Percentiles rank a stretch among this genome's conserved stretches.
phyloP scores from a whole-genome alignment of 768 basidiomycete genomes.

The Dacryopinax primogenitus region DNA sequence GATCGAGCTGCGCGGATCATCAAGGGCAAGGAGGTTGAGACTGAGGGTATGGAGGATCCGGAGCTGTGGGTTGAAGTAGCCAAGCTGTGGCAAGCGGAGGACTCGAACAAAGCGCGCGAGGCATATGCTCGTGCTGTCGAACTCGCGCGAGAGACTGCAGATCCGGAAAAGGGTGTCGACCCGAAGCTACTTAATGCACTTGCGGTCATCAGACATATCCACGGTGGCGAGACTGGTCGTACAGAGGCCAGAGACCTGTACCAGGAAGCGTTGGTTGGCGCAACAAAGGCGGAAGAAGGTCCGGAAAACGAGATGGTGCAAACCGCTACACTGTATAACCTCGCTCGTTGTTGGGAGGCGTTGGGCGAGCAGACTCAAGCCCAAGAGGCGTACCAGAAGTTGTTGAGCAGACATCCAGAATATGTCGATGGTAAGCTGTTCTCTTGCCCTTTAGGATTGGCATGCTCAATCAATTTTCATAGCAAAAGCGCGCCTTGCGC shows the following conservation, averaged over 20 bases:
- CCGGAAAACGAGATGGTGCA: slow-evolving; percentile 53
- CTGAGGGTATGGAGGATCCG: slow-evolving; percentile 36
- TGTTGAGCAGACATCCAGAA: slow-evolving; percentile 83
- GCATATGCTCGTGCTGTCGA: slow-evolving; percentile 63
- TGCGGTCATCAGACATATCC: slow-evolving; percentile 59
- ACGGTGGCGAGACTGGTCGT: slow-evolving; percentile 34
- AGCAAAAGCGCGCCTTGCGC: slow-evolving; percentile 90
- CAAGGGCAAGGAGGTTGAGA: slow-evolving; percentile 25
- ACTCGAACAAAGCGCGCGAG: slow-evolving; percentile 53
- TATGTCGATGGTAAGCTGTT: slow-evolving; percentile 74
- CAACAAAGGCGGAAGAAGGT: slow-evolving; percentile 32
- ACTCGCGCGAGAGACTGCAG: slow-evolving; percentile 40
- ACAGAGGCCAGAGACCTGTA: slow-evolving; percentile 50
- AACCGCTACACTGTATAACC: slow-evolving; percentile 79
- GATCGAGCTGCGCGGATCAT: slow-evolving; percentile 60
- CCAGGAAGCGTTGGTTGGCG: slow-evolving; percentile 53
- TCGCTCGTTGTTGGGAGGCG: slow-evolving; percentile 85
- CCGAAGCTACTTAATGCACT: slow-evolving; percentile 71
- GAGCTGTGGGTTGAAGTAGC: slow-evolving; percentile 89
- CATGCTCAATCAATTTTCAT: not conserved
- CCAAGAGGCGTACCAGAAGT: slow-evolving; percentile 73
- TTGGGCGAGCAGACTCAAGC: slow-evolving; percentile 59
- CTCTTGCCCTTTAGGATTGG: not conserved
- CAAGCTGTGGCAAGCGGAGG: slow-evolving; percentile 74
- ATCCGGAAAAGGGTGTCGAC: slow-evolving; percentile 32